A percentile compares a stretch with the other conserved stretches of the same genome.
Conservation (phyloP, 768 basidiomycete genomes). For the Russula olivacea region DNA sequence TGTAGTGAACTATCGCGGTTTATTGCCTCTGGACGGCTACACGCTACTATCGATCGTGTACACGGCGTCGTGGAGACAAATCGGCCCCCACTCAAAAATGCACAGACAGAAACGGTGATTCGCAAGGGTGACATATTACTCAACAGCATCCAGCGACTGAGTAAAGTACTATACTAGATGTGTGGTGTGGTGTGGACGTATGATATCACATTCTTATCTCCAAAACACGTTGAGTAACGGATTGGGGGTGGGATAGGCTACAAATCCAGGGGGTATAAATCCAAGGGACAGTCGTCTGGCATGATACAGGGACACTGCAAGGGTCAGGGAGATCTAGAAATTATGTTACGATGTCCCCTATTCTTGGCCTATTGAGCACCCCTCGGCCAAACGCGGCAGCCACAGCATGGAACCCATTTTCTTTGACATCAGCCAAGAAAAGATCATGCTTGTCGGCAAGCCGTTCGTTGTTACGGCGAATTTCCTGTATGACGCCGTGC, state of each 20-base stretch:
- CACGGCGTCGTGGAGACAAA: conserved; percentile 91
- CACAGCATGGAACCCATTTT: conserved; percentile 62
- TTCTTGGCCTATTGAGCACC: conserved; percentile 38
- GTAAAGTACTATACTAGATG: conserved; percentile 69
- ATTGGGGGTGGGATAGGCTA: background rate
- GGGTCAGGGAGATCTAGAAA: background rate
- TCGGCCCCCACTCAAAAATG: conserved; percentile 65
- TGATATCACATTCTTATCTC: background rate
- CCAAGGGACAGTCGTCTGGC: background rate
- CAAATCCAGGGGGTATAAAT: background rate
- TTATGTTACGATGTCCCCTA: conserved; percentile 21
- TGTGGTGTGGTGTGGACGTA: conserved; percentile 4
- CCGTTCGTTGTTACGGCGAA: conserved; percentile 78
- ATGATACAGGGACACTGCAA: background rate
- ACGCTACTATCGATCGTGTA: conserved; percentile 93
- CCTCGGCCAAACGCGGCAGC: conserved; percentile 68
- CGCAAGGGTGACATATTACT: conserved; percentile 88
- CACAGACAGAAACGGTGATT: conserved; percentile 89
- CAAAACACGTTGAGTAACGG: background rate
- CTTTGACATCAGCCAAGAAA: conserved; percentile 70
- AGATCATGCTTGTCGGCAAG: conserved; percentile 78
- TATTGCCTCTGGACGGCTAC: conserved; percentile 80
- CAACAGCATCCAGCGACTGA: conserved; percentile 81
- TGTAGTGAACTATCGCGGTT: conserved; percentile 83
- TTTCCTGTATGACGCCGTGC: conserved; percentile 85